A percentile compares a stretch with the other conserved stretches of the same genome.
Conservation (phyloP, 2,329 filamentous ascomycete species). For the Thelonectria discophora region DNA sequence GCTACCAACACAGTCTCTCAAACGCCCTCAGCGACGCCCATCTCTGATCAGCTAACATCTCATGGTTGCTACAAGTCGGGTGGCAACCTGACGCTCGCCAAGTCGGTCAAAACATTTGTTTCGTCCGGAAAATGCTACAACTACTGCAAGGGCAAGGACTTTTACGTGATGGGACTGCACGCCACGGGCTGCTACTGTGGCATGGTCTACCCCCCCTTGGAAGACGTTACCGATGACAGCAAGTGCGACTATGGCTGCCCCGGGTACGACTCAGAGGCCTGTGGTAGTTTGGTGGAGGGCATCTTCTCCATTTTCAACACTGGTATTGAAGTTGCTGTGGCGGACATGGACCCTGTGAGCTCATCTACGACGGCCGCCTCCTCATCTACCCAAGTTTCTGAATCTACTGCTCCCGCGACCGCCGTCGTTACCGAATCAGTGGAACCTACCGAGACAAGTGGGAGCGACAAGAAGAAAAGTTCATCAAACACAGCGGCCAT, state of each 20-base stretch:
- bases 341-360: constrained; percentile 24
- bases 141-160: constrained; percentile 54
- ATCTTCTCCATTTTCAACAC: constrained; percentile 61
- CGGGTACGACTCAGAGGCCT: constrained; percentile 69
- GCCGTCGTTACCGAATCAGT: constrained; percentile 26
- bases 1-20: constrained; percentile 38
- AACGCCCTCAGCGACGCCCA: constrained; percentile 49
- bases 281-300: constrained; percentile 53
- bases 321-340: constrained; percentile 54
- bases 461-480: constrained; percentile 44
- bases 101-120: constrained; percentile 32
- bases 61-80: constrained; percentile 62
- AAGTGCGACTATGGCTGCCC: constrained; percentile 73
- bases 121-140: constrained; percentile 54
- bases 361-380: constrained; percentile 34
- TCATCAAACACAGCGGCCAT: constrained; percentile 85
- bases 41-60: constrained; percentile 50
- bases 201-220: constrained; percentile 68
- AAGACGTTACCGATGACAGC: constrained; percentile 61
- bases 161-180: constrained; percentile 69
- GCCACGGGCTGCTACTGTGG: constrained; percentile 78
- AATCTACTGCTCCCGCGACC: constrained; percentile 29
- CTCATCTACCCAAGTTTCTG: constrained; percentile 35
- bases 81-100: constrained; percentile 50
- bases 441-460: constrained; percentile 18